Conservation (phyloP, 1,284 basidiomycete species). For the Mrakiaceae sp. region DNA sequence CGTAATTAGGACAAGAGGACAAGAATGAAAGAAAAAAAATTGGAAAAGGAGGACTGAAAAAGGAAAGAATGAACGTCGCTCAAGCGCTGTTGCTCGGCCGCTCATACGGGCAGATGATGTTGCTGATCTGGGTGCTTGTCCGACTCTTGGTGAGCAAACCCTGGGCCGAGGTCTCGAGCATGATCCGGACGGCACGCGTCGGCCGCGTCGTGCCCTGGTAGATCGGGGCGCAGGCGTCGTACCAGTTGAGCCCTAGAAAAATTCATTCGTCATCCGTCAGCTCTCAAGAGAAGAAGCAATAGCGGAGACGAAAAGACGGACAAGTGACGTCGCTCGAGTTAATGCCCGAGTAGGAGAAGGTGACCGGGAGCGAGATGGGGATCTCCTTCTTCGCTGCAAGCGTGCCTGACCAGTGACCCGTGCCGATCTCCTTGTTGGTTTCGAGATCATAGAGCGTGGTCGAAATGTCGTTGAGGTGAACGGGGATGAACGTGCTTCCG, state of each 20-base stretch:
- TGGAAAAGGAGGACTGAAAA: not conserved
- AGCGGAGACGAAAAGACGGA: not conserved
- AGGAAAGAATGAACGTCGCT: not conserved
- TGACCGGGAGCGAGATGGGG: constrained; percentile 8
- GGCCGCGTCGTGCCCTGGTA: constrained; percentile 16
- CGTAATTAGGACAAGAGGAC: not conserved
- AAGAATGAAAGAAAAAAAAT: not conserved
- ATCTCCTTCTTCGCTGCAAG: constrained; percentile 15
- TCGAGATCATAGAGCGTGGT: constrained; percentile 18
- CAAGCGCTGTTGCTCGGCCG: constrained; percentile 3
- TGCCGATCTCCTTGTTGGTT: constrained; percentile 17
- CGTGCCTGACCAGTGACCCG: constrained; percentile 16
- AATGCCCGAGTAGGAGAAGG: constrained; percentile 18
- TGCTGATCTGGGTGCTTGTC: constrained; percentile 4
- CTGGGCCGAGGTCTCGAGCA: constrained; percentile 10
- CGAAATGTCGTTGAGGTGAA: constrained; percentile 13
- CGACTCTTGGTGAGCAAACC: constrained; percentile 12
- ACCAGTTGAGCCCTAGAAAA: constrained; percentile 11
- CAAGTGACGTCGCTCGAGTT: constrained; percentile 20
- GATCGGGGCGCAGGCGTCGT: constrained; percentile 19
- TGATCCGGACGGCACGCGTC: constrained; percentile 16
- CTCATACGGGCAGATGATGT: constrained; percentile 17
- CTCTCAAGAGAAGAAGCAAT: not conserved
- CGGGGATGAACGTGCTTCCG: constrained; percentile 5
- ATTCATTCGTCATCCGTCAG: not conserved